Conservation (phyloP, 176 grass and related monocot species). For the Zea mays region DNA sequence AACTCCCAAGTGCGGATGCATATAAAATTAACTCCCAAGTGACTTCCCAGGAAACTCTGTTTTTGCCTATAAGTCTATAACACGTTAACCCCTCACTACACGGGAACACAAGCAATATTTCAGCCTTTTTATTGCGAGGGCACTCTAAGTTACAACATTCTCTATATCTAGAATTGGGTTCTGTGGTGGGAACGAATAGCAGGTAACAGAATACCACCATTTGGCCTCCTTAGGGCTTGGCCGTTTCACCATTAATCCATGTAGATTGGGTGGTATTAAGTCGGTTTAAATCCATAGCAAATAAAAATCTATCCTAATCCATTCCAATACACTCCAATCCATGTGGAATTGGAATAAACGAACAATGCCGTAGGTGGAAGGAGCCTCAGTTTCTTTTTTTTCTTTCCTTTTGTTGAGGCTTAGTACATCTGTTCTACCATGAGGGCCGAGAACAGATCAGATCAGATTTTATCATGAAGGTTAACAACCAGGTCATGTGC, state of each 20-base stretch:
- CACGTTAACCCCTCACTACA: constrained; percentile 37
- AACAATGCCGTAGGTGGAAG: no score
- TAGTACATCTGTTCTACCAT: not conserved
- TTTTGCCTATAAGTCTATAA: constrained; percentile 20
- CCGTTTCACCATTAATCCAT: no score
- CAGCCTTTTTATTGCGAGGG: constrained; percentile 26
- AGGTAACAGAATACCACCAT: constrained; percentile 22
- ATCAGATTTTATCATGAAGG: constrained; percentile 92
- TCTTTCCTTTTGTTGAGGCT: not conserved
- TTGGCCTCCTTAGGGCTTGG: not conserved
- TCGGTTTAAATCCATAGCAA: no score
- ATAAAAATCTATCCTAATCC: no score
- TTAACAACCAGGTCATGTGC: constrained; percentile 89
- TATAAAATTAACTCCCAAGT: constrained; percentile 10
- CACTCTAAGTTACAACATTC: constrained; percentile 48
- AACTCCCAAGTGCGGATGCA: not conserved
- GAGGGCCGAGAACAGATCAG: constrained; percentile 21
- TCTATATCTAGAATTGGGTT: constrained; percentile 46
- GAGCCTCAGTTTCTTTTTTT: no score
- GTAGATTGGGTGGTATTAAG: not conserved
- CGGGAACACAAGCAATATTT: constrained; percentile 21
- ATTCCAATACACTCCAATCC: no score
- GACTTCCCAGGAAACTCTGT: constrained; percentile 40
- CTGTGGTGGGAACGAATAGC: constrained; percentile 16
- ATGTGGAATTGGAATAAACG: no score